phyloP scores from a whole-genome alignment of 2,329 filamentous ascomycete species.

The Cylindrodendrum hubeiense region DNA sequence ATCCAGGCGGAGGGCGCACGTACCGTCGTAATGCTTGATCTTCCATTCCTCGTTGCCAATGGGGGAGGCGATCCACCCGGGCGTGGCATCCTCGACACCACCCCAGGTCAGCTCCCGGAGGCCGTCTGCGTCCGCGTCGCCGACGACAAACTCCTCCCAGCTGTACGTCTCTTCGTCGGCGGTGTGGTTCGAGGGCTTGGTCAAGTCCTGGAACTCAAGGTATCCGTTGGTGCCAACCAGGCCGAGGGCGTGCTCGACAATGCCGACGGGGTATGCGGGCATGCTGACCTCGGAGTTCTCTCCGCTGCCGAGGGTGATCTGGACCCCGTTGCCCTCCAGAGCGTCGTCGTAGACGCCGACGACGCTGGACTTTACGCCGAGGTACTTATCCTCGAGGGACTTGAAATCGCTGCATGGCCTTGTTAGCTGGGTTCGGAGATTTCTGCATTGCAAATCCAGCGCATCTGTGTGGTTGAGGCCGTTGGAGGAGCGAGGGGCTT shows the following conservation, averaged over 20 bases:
- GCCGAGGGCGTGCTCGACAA: conserved; percentile 23
- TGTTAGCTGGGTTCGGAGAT: conserved; percentile 3
- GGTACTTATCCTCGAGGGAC: conserved; percentile 17
- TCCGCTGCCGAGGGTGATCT: conserved; percentile 10
- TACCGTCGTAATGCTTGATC: conserved; percentile 31
- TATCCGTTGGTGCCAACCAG: conserved; percentile 22
- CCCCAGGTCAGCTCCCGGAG: conserved; percentile 18
- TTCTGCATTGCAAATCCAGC: neutral
- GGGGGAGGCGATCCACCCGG: conserved; percentile 31
- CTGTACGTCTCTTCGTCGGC: neutral
- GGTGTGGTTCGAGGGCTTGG: conserved; percentile 1
- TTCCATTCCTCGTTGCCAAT: conserved; percentile 5
- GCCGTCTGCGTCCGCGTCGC: neutral
- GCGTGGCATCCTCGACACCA: neutral
- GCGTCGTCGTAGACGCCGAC: conserved; percentile 19
- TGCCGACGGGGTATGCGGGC: conserved; percentile 10
- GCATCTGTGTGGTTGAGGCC: neutral
- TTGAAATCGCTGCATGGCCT: neutral
- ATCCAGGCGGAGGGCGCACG: conserved; percentile 1
- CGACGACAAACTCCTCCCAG: conserved; percentile 24
- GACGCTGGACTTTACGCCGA: neutral
- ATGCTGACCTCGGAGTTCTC: conserved; percentile 18
- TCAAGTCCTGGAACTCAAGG: conserved; percentile 18
- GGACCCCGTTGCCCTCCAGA: neutral
- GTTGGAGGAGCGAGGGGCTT: neutral